Base-by-base conservation (phyloP, 441 rosid genomes). In the Adansonia grandidieri region DNA sequence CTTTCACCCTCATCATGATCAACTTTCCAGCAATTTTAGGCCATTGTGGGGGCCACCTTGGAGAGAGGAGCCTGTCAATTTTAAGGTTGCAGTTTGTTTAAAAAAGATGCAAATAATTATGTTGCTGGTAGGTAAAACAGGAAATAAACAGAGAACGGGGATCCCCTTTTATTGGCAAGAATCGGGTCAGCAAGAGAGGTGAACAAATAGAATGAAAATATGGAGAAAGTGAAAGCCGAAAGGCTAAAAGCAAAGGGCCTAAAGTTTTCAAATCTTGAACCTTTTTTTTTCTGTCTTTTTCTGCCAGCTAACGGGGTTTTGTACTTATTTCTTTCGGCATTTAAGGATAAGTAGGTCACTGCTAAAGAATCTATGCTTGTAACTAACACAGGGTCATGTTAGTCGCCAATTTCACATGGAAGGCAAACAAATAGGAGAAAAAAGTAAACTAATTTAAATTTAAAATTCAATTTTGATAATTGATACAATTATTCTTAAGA, bases 351-450 rank as follows among this genome's bases (percentile, higher is more conserved):
- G 60, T 47, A 44, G 74, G 58, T 70, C 74, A 50, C n/a, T 8
- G 74, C 15, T 0, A 50, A 22, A 60, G 74, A 70, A 70, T 70
- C 57, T 20, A 47, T 50, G 44, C 40, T 50, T 69, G 73, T 48
- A 10, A 19, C 58, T 48, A 6, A 71, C 74, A 28, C 74, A 71
- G 51, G 74, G 62, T 3, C 28, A 24, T 24, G 28, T 24, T 51
- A 28, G 74, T 71, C 53, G 74, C 74, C 74, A 51, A 50, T 28
- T 71, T 51, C 74, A 71, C 74, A 14, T 51, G 62, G 28, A 24
- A 24, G 28, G 28, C 28, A 24, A 24, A 24, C 28, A 24, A 24
- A 24, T 24, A 24, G 28, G 28, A 24, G 28, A 24, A 24, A 24
- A 24, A 24, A 24, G 28, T 24, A 1, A 24, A 24, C 28, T 24